phyloP scores from a whole-genome alignment of 768 basidiomycete species.

The Kwoniella newhampshirensis region DNA sequence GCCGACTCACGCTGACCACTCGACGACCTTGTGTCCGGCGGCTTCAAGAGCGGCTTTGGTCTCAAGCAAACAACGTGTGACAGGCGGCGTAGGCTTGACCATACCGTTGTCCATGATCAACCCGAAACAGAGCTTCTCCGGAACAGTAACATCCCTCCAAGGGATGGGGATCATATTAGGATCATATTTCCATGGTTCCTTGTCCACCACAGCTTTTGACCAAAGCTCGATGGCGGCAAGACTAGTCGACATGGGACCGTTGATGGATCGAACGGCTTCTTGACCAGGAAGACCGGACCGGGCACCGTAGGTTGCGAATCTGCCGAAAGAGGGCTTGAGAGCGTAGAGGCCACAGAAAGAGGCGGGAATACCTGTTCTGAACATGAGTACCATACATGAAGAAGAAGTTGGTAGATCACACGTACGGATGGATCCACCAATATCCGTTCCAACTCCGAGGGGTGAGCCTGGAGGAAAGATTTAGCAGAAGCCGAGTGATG shows the following conservation, averaged over 20 bases:
- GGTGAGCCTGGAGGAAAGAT: slow-evolving; percentile 38
- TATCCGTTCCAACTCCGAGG: slow-evolving; percentile 73
- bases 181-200: slow-evolving; percentile 32
- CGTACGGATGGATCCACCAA: slow-evolving; percentile 67
- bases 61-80: slow-evolving; percentile 26
- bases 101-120: slow-evolving; percentile 37
- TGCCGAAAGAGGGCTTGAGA: slow-evolving; percentile 40
- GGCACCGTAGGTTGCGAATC: slow-evolving; percentile 38
- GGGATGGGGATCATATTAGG: slow-evolving; percentile 40
- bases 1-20: slow-evolving; percentile 27
- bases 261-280: slow-evolving; percentile 35
- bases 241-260: slow-evolving; percentile 38
- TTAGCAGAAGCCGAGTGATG: neutral
- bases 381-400: neutral
- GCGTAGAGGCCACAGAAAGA: slow-evolving; percentile 61
- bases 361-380: slow-evolving; percentile 57
- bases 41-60: slow-evolving; percentile 29
- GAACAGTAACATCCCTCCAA: slow-evolving; percentile 30
- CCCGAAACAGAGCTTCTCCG: slow-evolving; percentile 34
- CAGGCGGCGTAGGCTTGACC: slow-evolving; percentile 36
- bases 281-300: slow-evolving; percentile 34
- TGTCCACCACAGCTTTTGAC: slow-evolving; percentile 31
- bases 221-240: slow-evolving; percentile 28
- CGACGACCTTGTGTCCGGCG: slow-evolving; percentile 40
- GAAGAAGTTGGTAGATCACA: neutral